Evolutionary conservation across 768 basidiomycete genomes (phyloP), one percentile per base, ranked within the genome.

Genomic region (Cubamyces sp.): DNA sequence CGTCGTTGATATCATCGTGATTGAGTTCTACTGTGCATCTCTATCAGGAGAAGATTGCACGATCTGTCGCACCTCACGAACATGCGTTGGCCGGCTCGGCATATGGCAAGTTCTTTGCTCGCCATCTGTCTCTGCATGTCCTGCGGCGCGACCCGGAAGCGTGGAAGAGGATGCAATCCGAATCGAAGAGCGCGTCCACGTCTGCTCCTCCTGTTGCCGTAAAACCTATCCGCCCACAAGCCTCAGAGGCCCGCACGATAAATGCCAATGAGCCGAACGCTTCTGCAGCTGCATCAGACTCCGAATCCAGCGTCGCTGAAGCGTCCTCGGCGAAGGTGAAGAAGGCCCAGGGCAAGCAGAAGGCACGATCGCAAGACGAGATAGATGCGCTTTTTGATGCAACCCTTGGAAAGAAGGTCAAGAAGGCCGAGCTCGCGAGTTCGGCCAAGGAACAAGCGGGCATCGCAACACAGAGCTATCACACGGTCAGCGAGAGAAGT

Each of bases 31-130:
- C 8, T 40, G 9, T 9, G 42, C 7, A 3, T 12, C 55, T 43
- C 28, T 5, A 8, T 23, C 66, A 96, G 93, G 95, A 97, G 77
- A 96, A 96, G 74, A 92, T 99, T 56, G 95, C 90, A 2, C 85
- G 86, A 16, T 91, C 91, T 23, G 78, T 98, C 12, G 75, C 93
- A 15, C 76, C 84, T 1, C 82, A 92, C 62, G 89, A 94, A 62
- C 83, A 85, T 34, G 79, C 79, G 18, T 83, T 98, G 15, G 84
- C 87, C 0, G 87, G 80, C 11, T 93, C 92, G 0, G 89, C 84
- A 71, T 96, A 88, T 68, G 96, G 94, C 25, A 92, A 91, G 71
- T 97, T 86, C 79, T 94, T 98, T 66, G 85, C 85, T 25, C 82
- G 88, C 41, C 88, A 86, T 68, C 78, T 96, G 62, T 88, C 91